Percentiles rank a stretch among this genome's conserved stretches.
Conservation (phyloP, 805 yeast genomes). For the Ogataea populi-albae region DNA sequence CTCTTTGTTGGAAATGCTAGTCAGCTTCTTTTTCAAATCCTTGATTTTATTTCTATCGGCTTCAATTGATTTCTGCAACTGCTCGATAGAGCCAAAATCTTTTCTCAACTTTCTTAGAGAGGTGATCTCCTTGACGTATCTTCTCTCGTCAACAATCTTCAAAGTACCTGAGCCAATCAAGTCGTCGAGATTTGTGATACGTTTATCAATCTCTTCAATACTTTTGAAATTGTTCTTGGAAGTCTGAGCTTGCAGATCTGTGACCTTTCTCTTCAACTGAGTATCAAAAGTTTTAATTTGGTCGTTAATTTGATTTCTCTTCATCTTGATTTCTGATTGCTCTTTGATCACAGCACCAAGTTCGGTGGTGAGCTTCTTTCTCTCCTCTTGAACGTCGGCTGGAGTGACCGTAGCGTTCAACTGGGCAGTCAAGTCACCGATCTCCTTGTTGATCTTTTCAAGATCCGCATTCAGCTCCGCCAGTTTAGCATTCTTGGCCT, state of each 20-base stretch:
- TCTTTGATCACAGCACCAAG: slow-evolving; percentile 44
- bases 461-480: slow-evolving; percentile 57
- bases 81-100: slow-evolving; percentile 70
- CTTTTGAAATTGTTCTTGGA: slow-evolving; percentile 68
- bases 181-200: slow-evolving; percentile 64
- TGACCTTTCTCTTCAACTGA: slow-evolving; percentile 67
- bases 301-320: slow-evolving; percentile 42
- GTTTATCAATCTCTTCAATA: slow-evolving; percentile 65
- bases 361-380: slow-evolving; percentile 45
- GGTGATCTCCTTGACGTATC: slow-evolving; percentile 79
- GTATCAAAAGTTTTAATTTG: slow-evolving; percentile 71
- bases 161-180: slow-evolving; percentile 74
- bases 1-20: slow-evolving; percentile 56
- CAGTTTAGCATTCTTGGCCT: slow-evolving; percentile 57
- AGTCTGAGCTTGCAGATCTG: slow-evolving; percentile 69
- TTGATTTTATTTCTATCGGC: slow-evolving; percentile 71
- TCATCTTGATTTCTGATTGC: slow-evolving; percentile 33
- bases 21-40: slow-evolving; percentile 67
- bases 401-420: slow-evolving; percentile 52
- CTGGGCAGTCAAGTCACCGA: slow-evolving; percentile 51
- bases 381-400: slow-evolving; percentile 49
- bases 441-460: slow-evolving; percentile 55
- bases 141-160: slow-evolving; percentile 88
- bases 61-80: slow-evolving; percentile 76
- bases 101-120: slow-evolving; percentile 76